These are phyloP conservation scores for Aplosporella prunicola DNA, from an alignment of 2,329 filamentous ascomycete genomes.

Conservation along the genomic window DNA sequence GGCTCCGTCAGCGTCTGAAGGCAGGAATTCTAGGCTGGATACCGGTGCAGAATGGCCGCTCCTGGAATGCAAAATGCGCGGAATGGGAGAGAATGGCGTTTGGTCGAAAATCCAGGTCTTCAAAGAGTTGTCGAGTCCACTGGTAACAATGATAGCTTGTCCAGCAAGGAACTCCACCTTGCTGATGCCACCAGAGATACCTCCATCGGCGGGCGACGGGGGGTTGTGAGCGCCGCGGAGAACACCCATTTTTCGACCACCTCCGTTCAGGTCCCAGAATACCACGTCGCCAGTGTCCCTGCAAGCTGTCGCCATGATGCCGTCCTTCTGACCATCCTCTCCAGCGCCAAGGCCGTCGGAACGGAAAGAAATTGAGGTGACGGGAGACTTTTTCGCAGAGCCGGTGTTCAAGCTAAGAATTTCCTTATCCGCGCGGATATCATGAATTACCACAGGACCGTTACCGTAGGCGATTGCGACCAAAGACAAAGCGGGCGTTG, in stretches of 20 bases:
- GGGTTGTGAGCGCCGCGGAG: slow-evolving; percentile 82
- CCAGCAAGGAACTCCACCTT: slow-evolving; percentile 82
- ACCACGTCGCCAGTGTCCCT: slow-evolving; percentile 75
- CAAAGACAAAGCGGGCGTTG: slow-evolving; percentile 73
- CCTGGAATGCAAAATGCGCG: slow-evolving; percentile 73
- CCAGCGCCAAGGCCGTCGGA: slow-evolving; percentile 83
- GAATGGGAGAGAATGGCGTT: slow-evolving; percentile 76
- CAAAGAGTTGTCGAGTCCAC: slow-evolving; percentile 84
- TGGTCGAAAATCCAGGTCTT: slow-evolving; percentile 97
- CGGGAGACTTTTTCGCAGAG: slow-evolving; percentile 49
- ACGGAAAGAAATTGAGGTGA: slow-evolving; percentile 81
- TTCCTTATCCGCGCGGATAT: slow-evolving; percentile 68
- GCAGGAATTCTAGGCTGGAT: slow-evolving; percentile 73
- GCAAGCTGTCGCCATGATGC: slow-evolving; percentile 89
- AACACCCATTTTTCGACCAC: slow-evolving; percentile 76
- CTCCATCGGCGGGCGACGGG: slow-evolving; percentile 45
- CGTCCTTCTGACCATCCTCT: slow-evolving; percentile 69
- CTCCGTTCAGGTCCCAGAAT: slow-evolving; percentile 90
- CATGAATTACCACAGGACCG: slow-evolving; percentile 69
- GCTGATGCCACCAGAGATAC: slow-evolving; percentile 66
- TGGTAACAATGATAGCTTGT: slow-evolving; percentile 82
- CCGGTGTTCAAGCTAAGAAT: slow-evolving; percentile 61
- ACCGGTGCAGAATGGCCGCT: slow-evolving; percentile 85
- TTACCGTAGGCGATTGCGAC: slow-evolving; percentile 80
- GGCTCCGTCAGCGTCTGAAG: slow-evolving; percentile 78